Evolutionary conservation across 2,329 filamentous ascomycete genomes (phyloP), one percentile per base, ranked within the genome.

Genomic region (Monosporascus sp.): DNA sequence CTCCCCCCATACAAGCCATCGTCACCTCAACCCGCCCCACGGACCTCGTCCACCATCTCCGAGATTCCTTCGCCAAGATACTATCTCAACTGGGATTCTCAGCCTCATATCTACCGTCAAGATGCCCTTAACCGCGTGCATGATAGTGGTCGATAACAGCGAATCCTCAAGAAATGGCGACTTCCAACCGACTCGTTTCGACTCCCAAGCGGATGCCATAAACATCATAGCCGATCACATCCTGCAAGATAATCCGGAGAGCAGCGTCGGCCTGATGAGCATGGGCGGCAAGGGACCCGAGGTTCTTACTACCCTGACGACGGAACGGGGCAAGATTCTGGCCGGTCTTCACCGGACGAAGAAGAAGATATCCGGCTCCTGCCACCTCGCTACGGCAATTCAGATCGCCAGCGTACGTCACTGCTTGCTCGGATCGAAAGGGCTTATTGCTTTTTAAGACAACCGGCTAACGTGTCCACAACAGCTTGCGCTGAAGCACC

Each of bases 101-200:
- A 22, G 35, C 41, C 49, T 22, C 53, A 55, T 44, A 49, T 26
- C 48, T 60, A 65, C 72, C 72, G 75, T 72, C 85, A 92, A 81
- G 69, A 99, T 99, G 94, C 89, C 87, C 76, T 87, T 99, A 75
- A 94, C 99, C 86, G 95, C 94, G 78, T 95, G 96, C 59, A 97
- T 99, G 92, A 90, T 99, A 74, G 87, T 97, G 81, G 91, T 97
- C 68, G 94, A 99, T 82, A 99, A 97, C 81, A 97, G 92, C 79
- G 94, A 99, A 79, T 92, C 89, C 78, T 96, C 91, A 79, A 86
- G 94, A 71, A 99, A 99, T 76, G 94, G 95, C 70, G 94, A 99
- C 73, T 82, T 80, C 72, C 88, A 89, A 68, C 93, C 94, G 55
- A 95, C 92, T 62, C 86, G 94, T 74, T 99, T 92, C 81, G 91